Evolutionary conservation across 2,329 filamentous ascomycete species (phyloP), one percentile per base, ranked within the genome.

Genomic region (Aspergillus quadricinctus): DNA sequence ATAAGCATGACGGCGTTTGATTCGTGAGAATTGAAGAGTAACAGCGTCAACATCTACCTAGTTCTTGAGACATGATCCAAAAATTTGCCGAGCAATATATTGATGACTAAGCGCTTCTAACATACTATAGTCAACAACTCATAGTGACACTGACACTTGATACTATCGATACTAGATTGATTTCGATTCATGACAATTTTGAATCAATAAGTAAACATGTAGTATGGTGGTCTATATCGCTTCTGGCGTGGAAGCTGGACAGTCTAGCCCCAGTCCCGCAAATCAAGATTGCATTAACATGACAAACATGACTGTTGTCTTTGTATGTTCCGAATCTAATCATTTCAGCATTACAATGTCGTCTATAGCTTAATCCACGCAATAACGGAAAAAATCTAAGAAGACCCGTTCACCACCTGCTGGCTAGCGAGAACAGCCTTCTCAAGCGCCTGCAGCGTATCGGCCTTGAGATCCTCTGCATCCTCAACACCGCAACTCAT

Each of bases 401-500:
- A 56, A 56, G 61, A 58, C 50, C 75, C 78, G 61, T 80, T 79
- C 14, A 66, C 70, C 52, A 72, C 81, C 81, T 4, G 73, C 65
- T 31, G 66, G 41, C 59, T 60, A 17, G 59, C 75, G 48, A 83
- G 79, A 43, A 90, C 84, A 1, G 90, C 90, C 75, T 83, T 85
- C 74, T 94, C 88, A 45, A 97, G 77, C 4, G 94, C 94, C 74
- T 89, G 88, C 62, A 92, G 73, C 17, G 95, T 86, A 78, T 99
- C 94, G 43, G 81, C 82, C 67, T 86, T 87, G 59, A 99, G 80
- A 74, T 99, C 94, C 59, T 87, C 86, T 7, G 85, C 84, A 69
- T 99, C 94, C 78, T 99, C 94, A 54, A 99, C 86, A 68, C 94
- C 94, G 72, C 92, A 97, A 81, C 91, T 96, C 58, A 99, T 81